These are phyloP conservation scores for Agrostemma githago DNA, from an alignment of 148 eudicot genomes.

Conservation along the genomic window DNA sequence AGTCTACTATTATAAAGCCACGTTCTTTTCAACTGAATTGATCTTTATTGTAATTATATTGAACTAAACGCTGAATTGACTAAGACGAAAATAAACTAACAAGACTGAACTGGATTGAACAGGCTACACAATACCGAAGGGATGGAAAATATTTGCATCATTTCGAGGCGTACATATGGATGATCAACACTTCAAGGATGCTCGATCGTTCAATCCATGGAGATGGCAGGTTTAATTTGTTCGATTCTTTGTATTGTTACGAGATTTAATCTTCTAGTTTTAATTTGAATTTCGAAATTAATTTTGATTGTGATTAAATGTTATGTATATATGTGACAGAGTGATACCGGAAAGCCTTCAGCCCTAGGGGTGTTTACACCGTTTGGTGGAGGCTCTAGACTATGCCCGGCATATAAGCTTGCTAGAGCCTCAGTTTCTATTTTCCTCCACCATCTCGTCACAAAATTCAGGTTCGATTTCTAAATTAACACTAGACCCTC, in stretches of 20 bases:
- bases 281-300: neutral
- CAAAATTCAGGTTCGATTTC: conserved; percentile 66
- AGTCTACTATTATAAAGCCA: too few species aligned
- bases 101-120: neutral
- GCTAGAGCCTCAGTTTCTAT: conserved; percentile 74
- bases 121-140: conserved; percentile 95
- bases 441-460: conserved; percentile 86
- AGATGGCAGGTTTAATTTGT: conserved; percentile 74
- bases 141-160: conserved; percentile 90
- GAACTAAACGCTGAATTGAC: too few species aligned
- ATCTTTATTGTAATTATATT: too few species aligned
- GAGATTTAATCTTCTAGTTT: neutral
- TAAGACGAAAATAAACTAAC: too few species aligned
- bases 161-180: conserved; percentile 84
- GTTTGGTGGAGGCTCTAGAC: conserved; percentile 92
- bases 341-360: conserved; percentile 32
- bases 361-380: conserved; percentile 55
- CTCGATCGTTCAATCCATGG: conserved; percentile 90
- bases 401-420: conserved; percentile 91
- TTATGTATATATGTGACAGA: conserved; percentile 29
- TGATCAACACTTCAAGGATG: conserved; percentile 67
- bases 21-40: too few species aligned
- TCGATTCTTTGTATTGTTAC: neutral
- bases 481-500: too few species aligned
- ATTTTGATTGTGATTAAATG: neutral